Evolutionary conservation across 2,329 filamentous ascomycete genomes (phyloP), one percentile per base, ranked within the genome.

Genomic region (Neonectria ditissima): DNA sequence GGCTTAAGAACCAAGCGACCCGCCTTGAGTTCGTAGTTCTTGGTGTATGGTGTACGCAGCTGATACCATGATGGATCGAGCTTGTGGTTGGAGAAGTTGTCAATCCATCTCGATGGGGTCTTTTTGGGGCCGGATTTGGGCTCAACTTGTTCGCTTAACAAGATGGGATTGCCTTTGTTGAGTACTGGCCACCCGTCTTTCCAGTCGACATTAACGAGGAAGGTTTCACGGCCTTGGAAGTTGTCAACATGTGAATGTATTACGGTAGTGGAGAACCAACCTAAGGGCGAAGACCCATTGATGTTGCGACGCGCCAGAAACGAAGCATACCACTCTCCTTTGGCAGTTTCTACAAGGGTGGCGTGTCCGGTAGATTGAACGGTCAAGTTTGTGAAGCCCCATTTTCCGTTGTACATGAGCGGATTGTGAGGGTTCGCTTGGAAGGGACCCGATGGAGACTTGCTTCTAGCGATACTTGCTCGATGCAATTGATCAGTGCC

Each of bases 1-100:
- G 72, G 72, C 5, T 54, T 79, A 4, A 77, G 74, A 41, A 78
- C 75, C 4, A 83, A 11, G 8, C 30, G 9, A 11, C 4, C 66
- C 53, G 4, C 50, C 34, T 22, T 28, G 20, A 3, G 7, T 16
- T 63, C 30, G 20, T 62, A 62, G 37, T 62, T 58, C 30, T 58
- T 53, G 2, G 54, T 62, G 41, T 62, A 62, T 1, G 59, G 54
- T 13, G 59, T 58, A 26, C 59, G 39, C 1, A 62, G 32, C 39
- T 62, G 59, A 22, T 62, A 62, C 59, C 59, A 62, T 14, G 37
- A 18, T 24, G 11, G n/a, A 18, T 41, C 59, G 5, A 58, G 18
- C 14, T 45, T 32, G 18, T 32, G 22, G 11, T 48, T 26, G 5
- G 32, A n/a, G n/a, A 62, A 62, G 3, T 54, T 53, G 2, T 62